Conservation (phyloP, 2,329 filamentous ascomycete species). For the Penicillium brasilianum region DNA sequence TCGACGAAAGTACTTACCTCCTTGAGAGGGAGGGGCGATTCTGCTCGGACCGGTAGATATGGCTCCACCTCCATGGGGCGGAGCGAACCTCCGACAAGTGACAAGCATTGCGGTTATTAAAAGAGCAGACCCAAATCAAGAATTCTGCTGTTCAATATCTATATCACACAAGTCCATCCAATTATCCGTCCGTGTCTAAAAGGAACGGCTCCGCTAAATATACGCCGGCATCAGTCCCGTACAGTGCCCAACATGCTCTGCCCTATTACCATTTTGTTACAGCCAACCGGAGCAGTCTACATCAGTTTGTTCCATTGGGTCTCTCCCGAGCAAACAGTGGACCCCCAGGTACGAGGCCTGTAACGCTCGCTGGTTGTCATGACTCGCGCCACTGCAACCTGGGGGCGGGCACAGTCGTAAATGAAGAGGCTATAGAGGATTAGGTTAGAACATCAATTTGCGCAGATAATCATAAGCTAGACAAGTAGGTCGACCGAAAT, state of each 20-base stretch:
- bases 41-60: not conserved
- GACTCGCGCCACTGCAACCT: conserved; percentile 6
- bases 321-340: not conserved
- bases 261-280: not conserved
- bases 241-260: not conserved
- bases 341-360: not conserved
- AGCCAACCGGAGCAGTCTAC: not conserved
- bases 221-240: not conserved
- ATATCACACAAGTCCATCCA: not conserved
- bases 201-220: not conserved
- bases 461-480: not conserved
- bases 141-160: not conserved
- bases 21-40: not conserved
- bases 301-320: not conserved
- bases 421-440: not conserved
- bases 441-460: not conserved
- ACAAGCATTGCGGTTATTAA: not conserved
- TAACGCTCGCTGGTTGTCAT: not conserved
- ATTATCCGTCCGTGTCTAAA: not conserved
- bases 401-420: not conserved
- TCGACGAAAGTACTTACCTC: not conserved
- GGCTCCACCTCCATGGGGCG: not conserved
- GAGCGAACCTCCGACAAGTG: conserved; percentile 2
- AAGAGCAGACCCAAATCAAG: not conserved
- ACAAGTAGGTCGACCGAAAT: not conserved